These are phyloP conservation scores for Monosporascus sp. DNA, from an alignment of 2,329 filamentous ascomycete genomes.

Conservation along the genomic window DNA sequence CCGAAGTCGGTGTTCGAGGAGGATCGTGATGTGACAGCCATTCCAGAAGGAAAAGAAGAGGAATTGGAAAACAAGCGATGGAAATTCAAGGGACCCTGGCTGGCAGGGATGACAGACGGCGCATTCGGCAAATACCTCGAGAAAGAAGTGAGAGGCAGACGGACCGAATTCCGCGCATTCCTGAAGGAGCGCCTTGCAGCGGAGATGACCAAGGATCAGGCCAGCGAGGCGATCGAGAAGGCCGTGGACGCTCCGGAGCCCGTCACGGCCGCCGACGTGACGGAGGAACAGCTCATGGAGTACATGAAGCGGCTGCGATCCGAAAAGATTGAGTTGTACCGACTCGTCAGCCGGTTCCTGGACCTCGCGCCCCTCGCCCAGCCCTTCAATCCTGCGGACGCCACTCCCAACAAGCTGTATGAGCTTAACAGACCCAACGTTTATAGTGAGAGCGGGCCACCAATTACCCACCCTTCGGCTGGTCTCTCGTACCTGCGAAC, in stretches of 20 bases:
- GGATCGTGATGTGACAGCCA: conserved; percentile 47
- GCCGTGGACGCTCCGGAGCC: conserved; percentile 25
- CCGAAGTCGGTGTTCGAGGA: conserved; percentile 56
- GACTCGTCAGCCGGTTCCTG: conserved; percentile 54
- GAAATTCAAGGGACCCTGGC: conserved; percentile 64
- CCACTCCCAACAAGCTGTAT: conserved; percentile 10
- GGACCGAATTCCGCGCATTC: conserved; percentile 49
- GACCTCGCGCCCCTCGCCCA: conserved; percentile 50
- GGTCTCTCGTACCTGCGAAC: conserved; percentile 59
- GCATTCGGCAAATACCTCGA: conserved; percentile 53
- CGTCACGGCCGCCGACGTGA: conserved; percentile 35
- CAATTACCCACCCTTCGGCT: conserved; percentile 56
- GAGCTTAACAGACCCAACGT: conserved; percentile 31
- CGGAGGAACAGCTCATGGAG: conserved; percentile 44
- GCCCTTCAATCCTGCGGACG: conserved; percentile 20
- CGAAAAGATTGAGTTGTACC: conserved; percentile 46
- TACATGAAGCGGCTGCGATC: conserved; percentile 49
- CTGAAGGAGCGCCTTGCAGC: conserved; percentile 45
- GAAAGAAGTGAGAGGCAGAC: conserved; percentile 47
- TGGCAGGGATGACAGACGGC: conserved; percentile 57
- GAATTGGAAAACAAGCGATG: conserved; percentile 47
- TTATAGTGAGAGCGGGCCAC: conserved; percentile 51
- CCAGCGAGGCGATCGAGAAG: conserved; percentile 33
- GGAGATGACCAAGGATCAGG: conserved; percentile 36
- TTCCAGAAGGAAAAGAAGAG: conserved; percentile 27